A percentile compares a stretch with the other conserved stretches of the same genome.
Evolutionary conservation across 768 basidiomycete genomes (phyloP).

Genomic region (Chlorophyllum brunneum): DNA sequence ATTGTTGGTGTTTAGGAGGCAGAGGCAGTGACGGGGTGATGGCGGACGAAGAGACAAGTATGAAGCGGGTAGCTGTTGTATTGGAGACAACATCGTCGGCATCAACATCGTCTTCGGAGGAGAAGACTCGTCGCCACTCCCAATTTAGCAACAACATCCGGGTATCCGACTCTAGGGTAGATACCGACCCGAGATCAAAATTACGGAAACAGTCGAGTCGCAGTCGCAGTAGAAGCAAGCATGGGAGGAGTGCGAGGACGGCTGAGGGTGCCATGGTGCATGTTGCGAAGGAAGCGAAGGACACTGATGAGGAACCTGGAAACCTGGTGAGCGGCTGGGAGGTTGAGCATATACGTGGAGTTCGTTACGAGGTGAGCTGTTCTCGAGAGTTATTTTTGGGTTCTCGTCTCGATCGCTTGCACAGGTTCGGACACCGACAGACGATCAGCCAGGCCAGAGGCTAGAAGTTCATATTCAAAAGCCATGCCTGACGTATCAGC

Average conservation of each 20-base stretch:
- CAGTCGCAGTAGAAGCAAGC: slow-evolving; percentile 7
- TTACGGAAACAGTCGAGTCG: background rate
- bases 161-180: background rate
- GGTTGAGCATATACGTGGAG: slow-evolving; percentile 22
- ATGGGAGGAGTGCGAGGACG: background rate
- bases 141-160: background rate
- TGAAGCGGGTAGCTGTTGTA: slow-evolving; percentile 4
- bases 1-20: slow-evolving; percentile 15
- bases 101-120: slow-evolving; percentile 5
- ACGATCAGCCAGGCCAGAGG: slow-evolving; percentile 6
- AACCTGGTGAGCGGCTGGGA: slow-evolving; percentile 18
- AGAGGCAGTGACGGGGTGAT: background rate
- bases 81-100: slow-evolving; percentile 6
- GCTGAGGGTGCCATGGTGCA: background rate
- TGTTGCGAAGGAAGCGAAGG: background rate
- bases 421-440: slow-evolving; percentile 10
- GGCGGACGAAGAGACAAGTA: background rate
- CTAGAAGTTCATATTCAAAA: slow-evolving; percentile 10
- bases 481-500: slow-evolving; percentile 2
- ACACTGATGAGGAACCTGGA: background rate
- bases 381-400: background rate
- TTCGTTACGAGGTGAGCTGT: slow-evolving; percentile 23
- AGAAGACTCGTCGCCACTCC: background rate
- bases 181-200: background rate
- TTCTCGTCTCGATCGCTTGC: background rate